Conservation (phyloP, 257 asterid species). For the Solanum bulbocastanum region DNA sequence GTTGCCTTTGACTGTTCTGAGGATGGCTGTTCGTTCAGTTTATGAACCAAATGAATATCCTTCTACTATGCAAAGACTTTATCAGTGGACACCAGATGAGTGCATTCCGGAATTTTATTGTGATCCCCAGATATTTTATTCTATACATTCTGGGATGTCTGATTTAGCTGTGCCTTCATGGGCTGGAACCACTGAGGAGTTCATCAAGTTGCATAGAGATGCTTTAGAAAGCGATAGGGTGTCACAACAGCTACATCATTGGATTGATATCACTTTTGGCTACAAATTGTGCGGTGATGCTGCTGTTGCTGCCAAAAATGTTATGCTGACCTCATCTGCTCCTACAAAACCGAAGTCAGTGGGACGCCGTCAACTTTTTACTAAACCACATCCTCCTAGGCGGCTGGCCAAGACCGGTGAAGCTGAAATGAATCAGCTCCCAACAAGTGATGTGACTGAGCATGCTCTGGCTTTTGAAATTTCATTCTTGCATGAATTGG, state of each 20-base stretch:
- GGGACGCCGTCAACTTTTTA: slow-evolving; percentile 91
- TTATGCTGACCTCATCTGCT: slow-evolving; percentile 70
- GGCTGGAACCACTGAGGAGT: slow-evolving; percentile 82
- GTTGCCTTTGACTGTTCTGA: slow-evolving; percentile 74
- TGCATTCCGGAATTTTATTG: slow-evolving; percentile 96
- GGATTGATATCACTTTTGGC: slow-evolving; percentile 97
- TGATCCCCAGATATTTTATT: slow-evolving; percentile 72
- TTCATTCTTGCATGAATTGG: slow-evolving; percentile 41
- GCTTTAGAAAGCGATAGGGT: slow-evolving; percentile 73
- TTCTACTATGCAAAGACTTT: slow-evolving; percentile 88
- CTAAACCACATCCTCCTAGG: slow-evolving; percentile 82
- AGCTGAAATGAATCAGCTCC: slow-evolving; percentile 1
- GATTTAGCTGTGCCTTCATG: slow-evolving; percentile 88
- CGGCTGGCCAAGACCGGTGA: slow-evolving; percentile 18
- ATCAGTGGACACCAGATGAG: slow-evolving; percentile 98
- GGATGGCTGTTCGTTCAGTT: slow-evolving; percentile 89
- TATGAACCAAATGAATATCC: slow-evolving; percentile 99
- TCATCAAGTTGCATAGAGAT: slow-evolving; percentile 74
- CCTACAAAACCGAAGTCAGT: slow-evolving; percentile 46
- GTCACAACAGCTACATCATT: slow-evolving; percentile 65
- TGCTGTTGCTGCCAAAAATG: slow-evolving; percentile 84
- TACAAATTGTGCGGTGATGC: slow-evolving; percentile 92
- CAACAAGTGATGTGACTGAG: slow-evolving; percentile 12
- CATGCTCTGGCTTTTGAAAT: slow-evolving; percentile 18
- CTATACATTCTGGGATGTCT: slow-evolving; percentile 87